These are phyloP conservation scores for Inga laurina DNA, from an alignment of 306 rosid genomes.

Conservation along the genomic window DNA sequence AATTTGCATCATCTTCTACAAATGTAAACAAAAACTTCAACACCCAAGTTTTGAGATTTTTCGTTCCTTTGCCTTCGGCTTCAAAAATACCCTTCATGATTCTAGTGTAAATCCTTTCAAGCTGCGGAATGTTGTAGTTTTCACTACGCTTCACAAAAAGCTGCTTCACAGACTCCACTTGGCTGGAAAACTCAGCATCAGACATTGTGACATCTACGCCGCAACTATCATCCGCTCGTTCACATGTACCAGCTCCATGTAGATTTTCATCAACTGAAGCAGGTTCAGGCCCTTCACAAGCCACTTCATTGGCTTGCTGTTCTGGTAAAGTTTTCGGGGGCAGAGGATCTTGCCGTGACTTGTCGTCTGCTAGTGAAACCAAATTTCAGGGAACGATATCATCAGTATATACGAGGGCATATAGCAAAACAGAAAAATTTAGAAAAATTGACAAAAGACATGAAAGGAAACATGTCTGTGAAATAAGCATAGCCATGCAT, in stretches of 20 bases:
- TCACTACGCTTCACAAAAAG: constrained; percentile 58
- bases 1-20: constrained; percentile 78
- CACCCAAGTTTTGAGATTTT: constrained; percentile 57
- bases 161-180: constrained; percentile 60
- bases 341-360: constrained; percentile 48
- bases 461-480: not conserved
- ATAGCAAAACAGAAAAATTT: not conserved
- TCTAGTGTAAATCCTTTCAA: constrained; percentile 84
- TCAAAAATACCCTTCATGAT: constrained; percentile 87
- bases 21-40: constrained; percentile 68
- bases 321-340: constrained; percentile 48
- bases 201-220: constrained; percentile 42
- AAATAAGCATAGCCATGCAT: constrained; percentile 19
- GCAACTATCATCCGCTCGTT: constrained; percentile 36
- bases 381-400: not conserved
- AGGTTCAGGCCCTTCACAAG: constrained; percentile 46
- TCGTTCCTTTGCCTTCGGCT: constrained; percentile 44
- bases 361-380: constrained; percentile 59
- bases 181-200: constrained; percentile 53
- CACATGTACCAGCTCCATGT: constrained; percentile 43
- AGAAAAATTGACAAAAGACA: not conserved
- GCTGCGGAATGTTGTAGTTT: constrained; percentile 74
- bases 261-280: constrained; percentile 40
- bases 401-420: not conserved
- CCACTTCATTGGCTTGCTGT: constrained; percentile 40